Conservation (phyloP, 2,329 filamentous ascomycete species). For the Tolypocladium ovalisporum region DNA sequence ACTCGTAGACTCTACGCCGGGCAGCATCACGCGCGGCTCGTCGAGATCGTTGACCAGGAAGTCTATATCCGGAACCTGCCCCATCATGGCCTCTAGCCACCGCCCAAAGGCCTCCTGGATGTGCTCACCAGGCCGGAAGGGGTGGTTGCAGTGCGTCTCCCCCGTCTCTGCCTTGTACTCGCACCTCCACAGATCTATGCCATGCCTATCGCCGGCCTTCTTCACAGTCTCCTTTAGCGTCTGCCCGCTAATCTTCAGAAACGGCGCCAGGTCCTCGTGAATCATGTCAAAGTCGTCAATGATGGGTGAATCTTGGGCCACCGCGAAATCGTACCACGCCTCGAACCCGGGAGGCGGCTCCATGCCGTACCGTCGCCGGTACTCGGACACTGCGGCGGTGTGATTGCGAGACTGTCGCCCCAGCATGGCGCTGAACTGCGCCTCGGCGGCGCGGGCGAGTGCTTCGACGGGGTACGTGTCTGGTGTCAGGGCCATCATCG, state of each 20-base stretch:
- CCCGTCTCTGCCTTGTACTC: slow-evolving; percentile 12
- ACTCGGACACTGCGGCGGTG: slow-evolving; percentile 26
- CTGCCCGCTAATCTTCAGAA: slow-evolving; percentile 25
- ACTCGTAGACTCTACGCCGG: not conserved
- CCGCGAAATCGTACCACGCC: slow-evolving; percentile 32
- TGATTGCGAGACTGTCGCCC: slow-evolving; percentile 25
- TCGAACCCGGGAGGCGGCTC: slow-evolving; percentile 35
- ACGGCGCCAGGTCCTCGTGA: slow-evolving; percentile 25
- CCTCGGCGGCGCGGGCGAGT: slow-evolving; percentile 16
- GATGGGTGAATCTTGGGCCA: slow-evolving; percentile 26
- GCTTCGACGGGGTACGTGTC: slow-evolving; percentile 24
- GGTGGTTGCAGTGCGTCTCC: slow-evolving; percentile 22
- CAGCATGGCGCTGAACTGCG: slow-evolving; percentile 18
- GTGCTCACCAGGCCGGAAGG: slow-evolving; percentile 21
- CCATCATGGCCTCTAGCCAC: slow-evolving; percentile 13
- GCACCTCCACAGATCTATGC: slow-evolving; percentile 26
- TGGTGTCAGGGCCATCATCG: not conserved
- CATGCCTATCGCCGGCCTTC: slow-evolving; percentile 6
- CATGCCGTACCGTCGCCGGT: slow-evolving; percentile 28
- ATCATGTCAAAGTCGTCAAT: slow-evolving; percentile 40
- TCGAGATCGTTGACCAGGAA: slow-evolving; percentile 38
- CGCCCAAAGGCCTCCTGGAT: slow-evolving; percentile 19
- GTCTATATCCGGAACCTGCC: slow-evolving; percentile 22
- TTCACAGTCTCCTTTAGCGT: slow-evolving; percentile 19
- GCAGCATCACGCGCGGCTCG: slow-evolving; percentile 31